Base-by-base conservation (phyloP, 495 filamentous ascomycete genomes). In the Penicillium ucsense region DNA sequence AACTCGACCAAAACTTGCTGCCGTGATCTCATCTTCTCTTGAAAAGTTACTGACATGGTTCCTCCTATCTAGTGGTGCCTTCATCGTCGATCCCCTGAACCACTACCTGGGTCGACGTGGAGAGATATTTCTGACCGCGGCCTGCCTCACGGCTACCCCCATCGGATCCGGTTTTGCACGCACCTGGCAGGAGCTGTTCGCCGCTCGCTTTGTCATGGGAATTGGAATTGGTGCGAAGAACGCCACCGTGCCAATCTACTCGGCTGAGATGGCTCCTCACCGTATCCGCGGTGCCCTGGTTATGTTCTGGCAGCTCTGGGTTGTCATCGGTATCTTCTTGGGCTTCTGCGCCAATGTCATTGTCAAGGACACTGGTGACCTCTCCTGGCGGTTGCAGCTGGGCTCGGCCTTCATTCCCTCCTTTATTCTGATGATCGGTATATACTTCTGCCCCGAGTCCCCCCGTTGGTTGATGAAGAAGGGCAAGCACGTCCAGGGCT, bases 401-500 rank as follows among this genome's bases (percentile, higher is more conserved):
- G 82, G 76, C 2, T 82, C 81, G 20, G 79, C 81, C 0, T 83
- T 83, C 54, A 75, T 86, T 52, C 83, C 83, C 3, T 79, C 83
- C 2, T 57, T 87, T 27, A 72, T 81, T 5, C 69, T 86, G 5
- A 52, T 72, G 1, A n/a, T 75, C 38, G 77, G 79, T 5, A 77
- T 85, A 46, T 81, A 60, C 37, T 78, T 85, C 61, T 83, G 80
- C 47, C 77, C 75, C 5, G 83, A 86, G 58, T 84, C 80, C 5
- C 82, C 84, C 31, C 74, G 81, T 31, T 84, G 81, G 82, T 70
- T 74, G 41, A 78, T 85, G 63, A 83, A 81, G 54, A 76, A 84
- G 45, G 63, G 66, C 54, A 67, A 39, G 65, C 74, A 59, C 42
- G 51, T 45, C 44, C 41, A 79, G 40, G 80, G 72, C 4, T 84